Conservation (phyloP, 305 asterid genomes). For the Rubia peregrina region DNA sequence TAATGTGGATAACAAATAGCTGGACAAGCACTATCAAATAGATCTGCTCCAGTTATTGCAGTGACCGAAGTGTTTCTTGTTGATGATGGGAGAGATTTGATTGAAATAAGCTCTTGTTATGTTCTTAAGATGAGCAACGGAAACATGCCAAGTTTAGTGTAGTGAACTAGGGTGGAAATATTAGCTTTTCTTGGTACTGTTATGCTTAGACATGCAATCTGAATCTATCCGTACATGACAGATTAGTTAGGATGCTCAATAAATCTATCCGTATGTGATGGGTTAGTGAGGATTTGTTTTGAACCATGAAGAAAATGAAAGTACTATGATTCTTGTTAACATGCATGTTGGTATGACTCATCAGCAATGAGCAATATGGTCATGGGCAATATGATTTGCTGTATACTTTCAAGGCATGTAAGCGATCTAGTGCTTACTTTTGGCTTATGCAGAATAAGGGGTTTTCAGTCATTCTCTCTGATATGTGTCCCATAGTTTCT, state of each 20-base stretch:
- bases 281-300: background rate
- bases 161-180: conserved; percentile 1
- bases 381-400: background rate
- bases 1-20: background rate
- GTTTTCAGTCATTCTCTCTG: conserved; percentile 73
- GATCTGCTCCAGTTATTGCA: background rate
- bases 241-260: background rate
- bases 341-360: background rate
- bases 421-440: background rate
- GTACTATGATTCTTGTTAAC: background rate
- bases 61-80: background rate
- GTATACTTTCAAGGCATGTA: background rate
- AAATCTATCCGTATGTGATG: background rate
- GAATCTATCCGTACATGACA: too few species aligned
- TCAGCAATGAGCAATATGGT: background rate
- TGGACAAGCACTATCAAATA: background rate
- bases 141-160: background rate
- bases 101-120: background rate
- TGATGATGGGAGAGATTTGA: background rate
- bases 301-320: background rate
- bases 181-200: background rate
- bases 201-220: background rate
- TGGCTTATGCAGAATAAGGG: conserved; percentile 57
- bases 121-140: background rate
- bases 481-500: conserved; percentile 87